Percentiles rank a stretch among this genome's conserved stretches.
phyloP scores from a whole-genome alignment of 2,329 filamentous ascomycete genomes.

The Basipetospora chlamydospora region DNA sequence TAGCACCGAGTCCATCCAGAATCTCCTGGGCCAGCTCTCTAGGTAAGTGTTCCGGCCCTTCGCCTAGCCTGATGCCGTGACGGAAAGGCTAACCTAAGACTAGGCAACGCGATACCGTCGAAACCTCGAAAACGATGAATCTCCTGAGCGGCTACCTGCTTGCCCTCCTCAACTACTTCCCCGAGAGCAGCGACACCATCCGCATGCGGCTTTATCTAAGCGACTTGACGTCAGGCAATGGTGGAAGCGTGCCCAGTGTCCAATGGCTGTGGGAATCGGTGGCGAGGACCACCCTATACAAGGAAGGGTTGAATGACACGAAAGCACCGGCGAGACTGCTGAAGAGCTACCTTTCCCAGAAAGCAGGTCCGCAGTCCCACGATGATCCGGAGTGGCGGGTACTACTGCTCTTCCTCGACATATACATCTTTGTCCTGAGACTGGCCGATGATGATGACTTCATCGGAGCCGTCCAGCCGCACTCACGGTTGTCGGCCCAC shows the following conservation, averaged over 20 bases:
- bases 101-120: conserved; percentile 40
- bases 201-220: conserved; percentile 87
- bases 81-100: no score
- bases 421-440: conserved; percentile 85
- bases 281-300: conserved; percentile 22
- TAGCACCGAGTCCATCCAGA: conserved; percentile 54
- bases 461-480: conserved; percentile 42
- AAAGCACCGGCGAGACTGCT: conserved; percentile 8
- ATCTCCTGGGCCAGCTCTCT: conserved; percentile 33
- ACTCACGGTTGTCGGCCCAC: conserved; percentile 12
- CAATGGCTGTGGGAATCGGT: conserved; percentile 70
- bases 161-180: conserved; percentile 74
- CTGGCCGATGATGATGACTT: conserved; percentile 97
- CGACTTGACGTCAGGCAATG: conserved; percentile 33
- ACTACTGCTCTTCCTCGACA: conserved; percentile 77
- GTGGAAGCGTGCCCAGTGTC: conserved; percentile 44
- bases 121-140: conserved; percentile 22
- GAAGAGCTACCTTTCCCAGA: conserved; percentile 12
- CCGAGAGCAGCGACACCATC: conserved; percentile 68
- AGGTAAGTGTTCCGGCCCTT: conserved; percentile 21
- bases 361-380: conserved; percentile 4
- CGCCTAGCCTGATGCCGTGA: no score
- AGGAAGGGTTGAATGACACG: conserved; percentile 6
- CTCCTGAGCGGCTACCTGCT: conserved; percentile 47
- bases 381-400: conserved; percentile 64